Evolutionary conservation across 176 grass and related monocot genomes (phyloP).

Genomic region (Alopecurus myosuroides): DNA sequence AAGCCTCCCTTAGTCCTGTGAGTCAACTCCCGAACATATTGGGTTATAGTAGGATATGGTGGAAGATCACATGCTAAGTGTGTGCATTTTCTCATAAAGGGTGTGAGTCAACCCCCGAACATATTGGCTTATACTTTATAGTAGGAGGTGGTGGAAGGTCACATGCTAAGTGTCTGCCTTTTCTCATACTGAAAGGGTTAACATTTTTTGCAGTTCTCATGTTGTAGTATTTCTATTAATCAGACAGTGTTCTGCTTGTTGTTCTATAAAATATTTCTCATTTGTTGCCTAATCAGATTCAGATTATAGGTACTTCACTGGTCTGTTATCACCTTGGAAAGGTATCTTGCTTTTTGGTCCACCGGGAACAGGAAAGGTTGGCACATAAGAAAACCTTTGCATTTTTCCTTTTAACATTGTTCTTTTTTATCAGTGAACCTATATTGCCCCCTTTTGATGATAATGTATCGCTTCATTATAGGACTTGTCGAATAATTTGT

Average conservation of each 20-base stretch:
- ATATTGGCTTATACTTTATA: too few relatives aligned
- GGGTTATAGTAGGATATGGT: too few relatives aligned
- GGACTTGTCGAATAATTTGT: neutral
- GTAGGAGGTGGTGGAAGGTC: neutral
- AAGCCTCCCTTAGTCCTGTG: neutral
- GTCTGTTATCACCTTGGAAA: constrained; percentile 69
- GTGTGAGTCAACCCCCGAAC: too few relatives aligned
- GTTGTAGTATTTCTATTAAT: neutral
- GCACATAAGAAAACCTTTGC: neutral
- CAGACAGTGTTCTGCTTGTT: neutral
- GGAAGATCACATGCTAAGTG: too few relatives aligned
- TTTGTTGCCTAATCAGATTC: neutral
- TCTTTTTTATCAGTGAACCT: neutral
- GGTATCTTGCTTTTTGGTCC: constrained; percentile 71
- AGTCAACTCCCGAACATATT: neutral
- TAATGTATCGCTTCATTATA: neutral
- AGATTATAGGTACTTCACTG: constrained; percentile 52
- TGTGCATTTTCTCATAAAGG: too few relatives aligned
- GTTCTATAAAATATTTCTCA: neutral
- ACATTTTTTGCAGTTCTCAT: neutral
- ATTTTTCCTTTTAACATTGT: neutral
- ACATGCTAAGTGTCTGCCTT: neutral
- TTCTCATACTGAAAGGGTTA: neutral
- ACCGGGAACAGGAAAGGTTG: constrained; percentile 72
- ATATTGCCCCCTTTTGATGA: neutral